Evolutionary conservation across 2,329 filamentous ascomycete species (phyloP).

Genomic region (Pestalotiopsis sp.): DNA sequence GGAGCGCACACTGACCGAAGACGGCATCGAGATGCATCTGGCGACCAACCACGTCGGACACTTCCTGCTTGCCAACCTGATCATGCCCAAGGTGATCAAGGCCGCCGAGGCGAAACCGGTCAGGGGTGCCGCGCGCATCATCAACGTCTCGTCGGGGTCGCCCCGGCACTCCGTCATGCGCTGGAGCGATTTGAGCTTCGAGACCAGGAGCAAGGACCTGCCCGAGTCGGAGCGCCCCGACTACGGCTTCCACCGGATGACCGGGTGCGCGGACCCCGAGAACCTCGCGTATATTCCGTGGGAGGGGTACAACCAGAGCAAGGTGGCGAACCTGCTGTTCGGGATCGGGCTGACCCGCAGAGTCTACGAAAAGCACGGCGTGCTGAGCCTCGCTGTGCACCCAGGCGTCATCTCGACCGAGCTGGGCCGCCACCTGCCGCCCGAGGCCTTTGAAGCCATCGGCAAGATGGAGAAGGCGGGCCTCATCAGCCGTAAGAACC

Average conservation of each 20-base stretch:
- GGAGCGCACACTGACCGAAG: slow-evolving; percentile 27
- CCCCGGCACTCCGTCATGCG: slow-evolving; percentile 24
- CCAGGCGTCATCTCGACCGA: slow-evolving; percentile 37
- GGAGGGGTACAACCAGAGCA: slow-evolving; percentile 36
- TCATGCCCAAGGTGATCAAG: slow-evolving; percentile 26
- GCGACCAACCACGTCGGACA: slow-evolving; percentile 38
- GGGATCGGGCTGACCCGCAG: slow-evolving; percentile 26
- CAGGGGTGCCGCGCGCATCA: slow-evolving; percentile 20
- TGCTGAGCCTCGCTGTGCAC: slow-evolving; percentile 33
- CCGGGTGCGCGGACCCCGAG: slow-evolving; percentile 24
- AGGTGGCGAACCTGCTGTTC: slow-evolving; percentile 38
- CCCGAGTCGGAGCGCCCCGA: slow-evolving; percentile 33
- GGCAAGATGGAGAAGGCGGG: slow-evolving; percentile 25
- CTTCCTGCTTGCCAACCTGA: slow-evolving; percentile 30
- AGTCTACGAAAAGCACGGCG: slow-evolving; percentile 35
- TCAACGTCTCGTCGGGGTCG: slow-evolving; percentile 22
- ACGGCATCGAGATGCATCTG: slow-evolving; percentile 35
- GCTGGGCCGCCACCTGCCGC: slow-evolving; percentile 23
- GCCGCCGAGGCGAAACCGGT: slow-evolving; percentile 17
- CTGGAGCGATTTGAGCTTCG: slow-evolving; percentile 39
- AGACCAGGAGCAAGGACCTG: slow-evolving; percentile 33
- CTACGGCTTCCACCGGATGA: slow-evolving; percentile 23
- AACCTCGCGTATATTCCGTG: slow-evolving; percentile 32
- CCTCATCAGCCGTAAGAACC: slow-evolving; percentile 29
- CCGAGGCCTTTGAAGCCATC: slow-evolving; percentile 17